phyloP scores from a whole-genome alignment of 108 stramenopile genomes.

The Pseudonitzschia delicatissima region DNA sequence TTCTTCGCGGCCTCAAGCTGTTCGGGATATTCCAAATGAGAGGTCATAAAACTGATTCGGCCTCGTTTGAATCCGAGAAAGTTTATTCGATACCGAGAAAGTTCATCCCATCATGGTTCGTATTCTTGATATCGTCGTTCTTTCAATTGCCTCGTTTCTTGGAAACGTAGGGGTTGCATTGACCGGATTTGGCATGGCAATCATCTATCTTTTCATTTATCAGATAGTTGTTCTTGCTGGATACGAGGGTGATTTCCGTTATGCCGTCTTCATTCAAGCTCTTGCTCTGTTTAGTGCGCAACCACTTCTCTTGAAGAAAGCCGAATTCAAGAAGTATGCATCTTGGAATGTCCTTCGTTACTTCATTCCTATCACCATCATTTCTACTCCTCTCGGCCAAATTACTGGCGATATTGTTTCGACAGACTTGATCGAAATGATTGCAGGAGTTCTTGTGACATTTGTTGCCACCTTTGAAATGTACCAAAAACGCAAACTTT shows the following conservation, averaged over 20 bases:
- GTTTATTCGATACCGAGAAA: no score
- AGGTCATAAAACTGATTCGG: no score
- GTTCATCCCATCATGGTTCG: no score
- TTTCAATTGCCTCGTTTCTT: slow-evolving; percentile 22
- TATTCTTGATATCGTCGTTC: slow-evolving; percentile 13
- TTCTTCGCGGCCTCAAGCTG: no score
- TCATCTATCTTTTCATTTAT: slow-evolving; percentile 42
- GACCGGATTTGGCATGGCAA: slow-evolving; percentile 45
- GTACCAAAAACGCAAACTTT: slow-evolving; percentile 5
- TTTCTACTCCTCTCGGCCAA: slow-evolving; percentile 41
- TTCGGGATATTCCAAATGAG: no score
- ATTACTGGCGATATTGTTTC: slow-evolving; percentile 7
- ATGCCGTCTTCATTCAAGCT: slow-evolving; percentile 41
- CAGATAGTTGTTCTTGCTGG: slow-evolving; percentile 33
- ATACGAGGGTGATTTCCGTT: slow-evolving; percentile 32
- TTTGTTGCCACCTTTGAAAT: slow-evolving; percentile 9
- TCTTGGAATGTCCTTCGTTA: slow-evolving; percentile 23
- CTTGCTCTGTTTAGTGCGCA: slow-evolving; percentile 24
- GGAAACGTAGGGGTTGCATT: slow-evolving; percentile 38
- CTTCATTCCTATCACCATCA: slow-evolving; percentile 39
- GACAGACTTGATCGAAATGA: slow-evolving; percentile 7
- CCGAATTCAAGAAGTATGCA: slow-evolving; percentile 32
- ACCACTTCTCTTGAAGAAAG: slow-evolving; percentile 4
- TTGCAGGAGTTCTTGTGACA: slow-evolving; percentile 5
- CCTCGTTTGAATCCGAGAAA: no score